These are phyloP conservation scores for Brettanomyces custersianus DNA, from an alignment of 805 yeast species.

Conservation along the genomic window DNA sequence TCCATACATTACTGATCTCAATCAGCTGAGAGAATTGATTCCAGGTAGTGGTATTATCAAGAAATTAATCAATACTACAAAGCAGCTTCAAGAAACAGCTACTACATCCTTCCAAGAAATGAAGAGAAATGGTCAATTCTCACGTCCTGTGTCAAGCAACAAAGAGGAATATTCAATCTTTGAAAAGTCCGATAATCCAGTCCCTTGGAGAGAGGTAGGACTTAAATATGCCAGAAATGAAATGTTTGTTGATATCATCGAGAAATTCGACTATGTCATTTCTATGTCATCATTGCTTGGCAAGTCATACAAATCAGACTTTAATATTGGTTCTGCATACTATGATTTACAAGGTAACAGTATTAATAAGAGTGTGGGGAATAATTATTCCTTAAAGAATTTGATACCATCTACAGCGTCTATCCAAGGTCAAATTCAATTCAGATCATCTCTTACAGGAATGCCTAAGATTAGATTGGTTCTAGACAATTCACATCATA, in stretches of 20 bases:
- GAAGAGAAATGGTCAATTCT: conserved; percentile 13
- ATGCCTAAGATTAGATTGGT: conserved; percentile 60
- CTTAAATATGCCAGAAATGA: conserved; percentile 77
- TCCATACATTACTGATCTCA: conserved; percentile 66
- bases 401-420: conserved; percentile 36
- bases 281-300: conserved; percentile 20
- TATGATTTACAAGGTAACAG: conserved; percentile 2
- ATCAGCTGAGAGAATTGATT: conserved; percentile 58
- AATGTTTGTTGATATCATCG: conserved; percentile 75
- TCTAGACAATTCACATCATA: conserved; percentile 37
- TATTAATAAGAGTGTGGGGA: conserved; percentile 4
- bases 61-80: conserved; percentile 36
- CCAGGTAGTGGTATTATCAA: conserved; percentile 54
- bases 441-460: conserved; percentile 68
- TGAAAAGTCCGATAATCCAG: conserved; percentile 28
- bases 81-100: conserved; percentile 25
- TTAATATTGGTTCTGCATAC: conserved; percentile 2
- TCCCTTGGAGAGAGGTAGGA: conserved; percentile 74
- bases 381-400: background rate
- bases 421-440: conserved; percentile 54
- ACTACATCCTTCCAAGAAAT: conserved; percentile 20
- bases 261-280: conserved; percentile 48
- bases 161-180: conserved; percentile 12
- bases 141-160: conserved; percentile 2
- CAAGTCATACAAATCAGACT: background rate